Conservation (phyloP, 306 rosid genomes). For the Begonia fuchsioides region DNA sequence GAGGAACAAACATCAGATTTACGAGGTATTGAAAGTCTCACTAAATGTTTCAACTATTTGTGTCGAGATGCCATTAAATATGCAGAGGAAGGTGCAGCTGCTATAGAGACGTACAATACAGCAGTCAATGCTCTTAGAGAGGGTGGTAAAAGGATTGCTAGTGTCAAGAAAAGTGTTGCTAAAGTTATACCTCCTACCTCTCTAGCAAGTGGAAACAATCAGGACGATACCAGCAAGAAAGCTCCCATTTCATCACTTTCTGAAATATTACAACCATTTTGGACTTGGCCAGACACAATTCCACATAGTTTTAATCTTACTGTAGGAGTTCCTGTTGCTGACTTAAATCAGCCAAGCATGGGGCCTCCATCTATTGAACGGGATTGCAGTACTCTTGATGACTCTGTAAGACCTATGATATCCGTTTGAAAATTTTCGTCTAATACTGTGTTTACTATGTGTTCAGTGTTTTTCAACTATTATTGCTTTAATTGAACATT, state of each 20-base stretch:
- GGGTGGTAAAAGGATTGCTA: constrained; percentile 20
- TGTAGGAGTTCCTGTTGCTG: neutral
- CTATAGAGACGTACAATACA: constrained; percentile 12
- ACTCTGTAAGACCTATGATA: neutral
- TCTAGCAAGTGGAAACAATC: neutral
- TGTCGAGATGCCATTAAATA: constrained; percentile 20
- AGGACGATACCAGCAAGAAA: constrained; percentile 13
- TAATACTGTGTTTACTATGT: no score
- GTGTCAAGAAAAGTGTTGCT: constrained; percentile 11
- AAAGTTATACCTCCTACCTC: neutral
- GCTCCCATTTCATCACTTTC: no score
- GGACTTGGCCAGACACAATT: no score
- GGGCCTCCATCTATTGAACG: neutral
- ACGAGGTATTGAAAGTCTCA: constrained; percentile 11
- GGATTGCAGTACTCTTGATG: neutral
- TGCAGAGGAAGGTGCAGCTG: constrained; percentile 25
- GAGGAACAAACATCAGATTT: constrained; percentile 19
- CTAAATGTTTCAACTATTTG: constrained; percentile 16
- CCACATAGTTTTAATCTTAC: neutral
- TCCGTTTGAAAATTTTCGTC: no score
- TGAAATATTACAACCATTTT: no score
- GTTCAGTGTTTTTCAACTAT: no score
- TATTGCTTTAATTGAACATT: neutral
- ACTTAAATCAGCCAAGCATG: no score
- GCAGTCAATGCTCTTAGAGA: constrained; percentile 18